These are phyloP conservation scores for Sarocladium oryzae DNA, from an alignment of 2,329 filamentous ascomycete species.

Conservation along the genomic window DNA sequence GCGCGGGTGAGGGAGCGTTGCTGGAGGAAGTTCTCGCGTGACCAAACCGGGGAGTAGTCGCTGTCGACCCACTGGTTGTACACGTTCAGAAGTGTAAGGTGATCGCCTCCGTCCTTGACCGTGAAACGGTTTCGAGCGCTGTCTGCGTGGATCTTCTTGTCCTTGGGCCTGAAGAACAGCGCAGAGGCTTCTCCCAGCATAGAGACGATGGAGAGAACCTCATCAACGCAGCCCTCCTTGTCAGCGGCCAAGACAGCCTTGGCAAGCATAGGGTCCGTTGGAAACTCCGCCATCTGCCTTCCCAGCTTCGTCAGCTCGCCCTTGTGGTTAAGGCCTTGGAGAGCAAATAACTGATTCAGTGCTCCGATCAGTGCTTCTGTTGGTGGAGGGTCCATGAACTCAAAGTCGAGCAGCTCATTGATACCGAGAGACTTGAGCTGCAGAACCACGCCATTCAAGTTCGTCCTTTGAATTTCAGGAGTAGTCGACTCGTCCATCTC, in stretches of 20 bases:
- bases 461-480: conserved; percentile 88
- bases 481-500: conserved; percentile 90
- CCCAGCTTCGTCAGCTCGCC: conserved; percentile 88
- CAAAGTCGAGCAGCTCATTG: conserved; percentile 86
- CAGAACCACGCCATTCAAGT: conserved; percentile 76
- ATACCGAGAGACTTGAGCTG: conserved; percentile 86
- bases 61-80: conserved; percentile 94
- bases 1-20: conserved; percentile 83
- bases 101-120: conserved; percentile 83
- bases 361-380: conserved; percentile 84
- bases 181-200: conserved; percentile 87
- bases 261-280: conserved; percentile 84
- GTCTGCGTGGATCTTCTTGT: conserved; percentile 95
- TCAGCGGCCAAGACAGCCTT: conserved; percentile 85
- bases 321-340: conserved; percentile 81
- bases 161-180: conserved; percentile 90
- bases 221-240: conserved; percentile 86
- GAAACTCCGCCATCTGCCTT: conserved; percentile 92
- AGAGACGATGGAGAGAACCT: conserved; percentile 86
- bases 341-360: conserved; percentile 83
- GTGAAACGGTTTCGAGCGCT: conserved; percentile 85
- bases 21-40: conserved; percentile 88
- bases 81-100: conserved; percentile 81
- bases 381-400: conserved; percentile 91
- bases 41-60: conserved; percentile 83